These are phyloP conservation scores for Rhodamnia rubescens DNA, from an alignment of 345 rosid genomes.

Conservation along the genomic window DNA sequence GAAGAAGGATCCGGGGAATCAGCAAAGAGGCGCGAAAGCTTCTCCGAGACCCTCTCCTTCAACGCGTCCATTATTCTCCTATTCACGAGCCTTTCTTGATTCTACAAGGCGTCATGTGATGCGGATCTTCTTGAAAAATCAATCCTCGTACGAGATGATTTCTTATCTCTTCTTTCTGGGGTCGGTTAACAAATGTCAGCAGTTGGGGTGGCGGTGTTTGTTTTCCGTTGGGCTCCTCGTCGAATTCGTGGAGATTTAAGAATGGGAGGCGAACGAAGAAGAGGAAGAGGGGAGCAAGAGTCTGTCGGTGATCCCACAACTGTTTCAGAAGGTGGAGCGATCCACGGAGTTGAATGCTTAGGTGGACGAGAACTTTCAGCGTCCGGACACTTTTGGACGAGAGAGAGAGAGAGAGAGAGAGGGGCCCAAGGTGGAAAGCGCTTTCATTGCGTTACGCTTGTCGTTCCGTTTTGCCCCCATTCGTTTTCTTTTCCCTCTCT, in stretches of 20 bases:
- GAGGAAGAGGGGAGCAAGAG: neutral
- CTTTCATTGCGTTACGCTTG: neutral
- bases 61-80: constrained; percentile 39
- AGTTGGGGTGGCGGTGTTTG: neutral
- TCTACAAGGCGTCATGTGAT: neutral
- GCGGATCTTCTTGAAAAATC: neutral
- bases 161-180: neutral
- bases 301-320: neutral
- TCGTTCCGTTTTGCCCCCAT: no score
- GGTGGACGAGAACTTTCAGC: neutral
- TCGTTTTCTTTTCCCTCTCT: no score
- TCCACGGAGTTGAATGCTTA: neutral
- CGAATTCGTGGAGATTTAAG: neutral
- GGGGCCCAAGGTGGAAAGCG: neutral
- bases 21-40: constrained; percentile 56
- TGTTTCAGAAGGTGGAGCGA: neutral
- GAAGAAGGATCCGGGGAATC: constrained; percentile 40
- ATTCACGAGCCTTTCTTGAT: neutral
- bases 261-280: neutral
- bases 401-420: neutral
- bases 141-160: neutral
- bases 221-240: neutral
- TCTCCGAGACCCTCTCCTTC: constrained; percentile 62
- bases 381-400: neutral
- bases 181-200: neutral